phyloP scores from a whole-genome alignment of 176 grass and related monocot genomes.

The Carex pumila region DNA sequence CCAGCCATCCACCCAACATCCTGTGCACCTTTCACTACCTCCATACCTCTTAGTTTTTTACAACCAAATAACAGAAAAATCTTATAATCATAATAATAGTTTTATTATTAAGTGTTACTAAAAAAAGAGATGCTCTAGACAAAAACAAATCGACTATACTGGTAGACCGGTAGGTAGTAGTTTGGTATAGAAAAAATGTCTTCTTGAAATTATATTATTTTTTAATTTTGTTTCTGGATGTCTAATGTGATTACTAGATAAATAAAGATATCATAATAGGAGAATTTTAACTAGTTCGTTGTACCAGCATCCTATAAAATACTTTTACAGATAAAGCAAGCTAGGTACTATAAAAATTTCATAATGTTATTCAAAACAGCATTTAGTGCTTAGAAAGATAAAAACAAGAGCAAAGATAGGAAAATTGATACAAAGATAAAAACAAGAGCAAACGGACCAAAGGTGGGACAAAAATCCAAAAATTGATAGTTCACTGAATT shows the following conservation, averaged over 20 bases:
- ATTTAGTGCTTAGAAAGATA: background rate
- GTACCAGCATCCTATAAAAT: background rate
- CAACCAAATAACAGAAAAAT: background rate
- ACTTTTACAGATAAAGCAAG: background rate
- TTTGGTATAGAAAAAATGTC: background rate
- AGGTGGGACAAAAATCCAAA: slow-evolving; percentile 5
- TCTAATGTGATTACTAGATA: background rate
- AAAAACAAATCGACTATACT: background rate
- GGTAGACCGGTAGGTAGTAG: background rate
- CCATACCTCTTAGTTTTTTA: slow-evolving; percentile 23
- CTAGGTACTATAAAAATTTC: background rate
- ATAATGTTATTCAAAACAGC: background rate
- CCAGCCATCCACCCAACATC: slow-evolving; percentile 23
- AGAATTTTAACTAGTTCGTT: background rate
- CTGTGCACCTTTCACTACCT: slow-evolving; percentile 2
- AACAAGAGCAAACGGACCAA: background rate
- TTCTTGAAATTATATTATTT: background rate
- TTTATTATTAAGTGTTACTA: background rate
- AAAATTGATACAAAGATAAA: background rate
- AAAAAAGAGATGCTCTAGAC: too few species aligned
- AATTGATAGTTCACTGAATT: slow-evolving; percentile 7
- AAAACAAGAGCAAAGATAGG: background rate
- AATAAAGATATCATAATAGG: too few species aligned
- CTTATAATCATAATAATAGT: background rate
- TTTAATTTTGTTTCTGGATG: background rate